Evolutionary conservation across 2,329 filamentous ascomycete genomes (phyloP), one percentile per base, ranked within the genome.

Genomic region (Scytalidium sp.): DNA sequence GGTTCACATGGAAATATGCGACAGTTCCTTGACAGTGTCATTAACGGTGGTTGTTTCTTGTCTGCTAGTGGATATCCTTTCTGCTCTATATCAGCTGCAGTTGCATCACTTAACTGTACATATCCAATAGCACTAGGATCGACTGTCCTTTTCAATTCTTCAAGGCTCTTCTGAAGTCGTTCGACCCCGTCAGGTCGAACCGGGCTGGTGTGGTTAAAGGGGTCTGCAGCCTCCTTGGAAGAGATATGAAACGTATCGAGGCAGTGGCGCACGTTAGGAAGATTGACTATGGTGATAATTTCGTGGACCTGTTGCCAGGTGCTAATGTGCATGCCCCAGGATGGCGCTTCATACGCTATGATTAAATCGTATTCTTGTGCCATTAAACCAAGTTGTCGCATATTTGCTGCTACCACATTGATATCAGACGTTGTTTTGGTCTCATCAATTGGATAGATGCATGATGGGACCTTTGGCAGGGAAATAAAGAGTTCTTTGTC

Each of bases 11-110:
- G 56, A 41, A 53, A 59, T 3, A 59, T 57, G 10, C 56, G 54
- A 45, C 57, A 59, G 32, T 59, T 59, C 5, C 56, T 45, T 3
- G 57, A 58, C 47, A 58, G 57, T 9, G 56, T 58, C 57, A 59
- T 59, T 32, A 47, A 59, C n/a, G 54, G 22, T 15, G 56, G 57
- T 42, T 59, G 57, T 5, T 50, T 46, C 2, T 53, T 27, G 32
- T 58, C 57, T 9, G 20, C 32, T 8, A 23, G 29, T n/a, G 56
- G 54, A 39, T 59, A 59, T 0, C 47, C 49, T 15, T 15, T 51
- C 36, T 59, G 57, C 10, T 52, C 23, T 19, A 46, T 43, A 47
- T 59, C 56, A 5, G 57, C 57, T 6, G 49, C 46, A 8, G 49
- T 55, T 10, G 57, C 57, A 20, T 59, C 57, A 41, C 57, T 59